Evolutionary conservation across 2,329 filamentous ascomycete species (phyloP).

Genomic region (Helicocarpus griseus): DNA sequence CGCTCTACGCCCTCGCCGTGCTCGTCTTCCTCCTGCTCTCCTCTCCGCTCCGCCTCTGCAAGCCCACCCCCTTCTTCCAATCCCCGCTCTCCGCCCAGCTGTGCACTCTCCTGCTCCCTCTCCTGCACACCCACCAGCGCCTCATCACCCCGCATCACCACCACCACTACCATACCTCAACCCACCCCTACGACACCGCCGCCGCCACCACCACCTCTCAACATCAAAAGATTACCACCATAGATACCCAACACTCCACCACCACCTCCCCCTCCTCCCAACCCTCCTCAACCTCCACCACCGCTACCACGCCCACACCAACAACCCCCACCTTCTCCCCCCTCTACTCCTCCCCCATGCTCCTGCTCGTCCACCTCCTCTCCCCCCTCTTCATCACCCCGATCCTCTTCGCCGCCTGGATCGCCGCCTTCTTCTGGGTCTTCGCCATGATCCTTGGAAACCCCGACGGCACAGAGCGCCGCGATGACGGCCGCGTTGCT

Average conservation of each 20-base stretch:
- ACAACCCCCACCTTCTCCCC: slow-evolving; percentile 27
- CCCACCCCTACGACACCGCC: neutral
- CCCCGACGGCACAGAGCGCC: slow-evolving; percentile 49
- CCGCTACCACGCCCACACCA: slow-evolving; percentile 15
- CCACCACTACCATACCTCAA: neutral
- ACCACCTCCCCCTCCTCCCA: slow-evolving; percentile 9
- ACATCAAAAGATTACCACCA: neutral
- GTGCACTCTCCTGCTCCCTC: slow-evolving; percentile 43
- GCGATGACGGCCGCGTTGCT: slow-evolving; percentile 52
- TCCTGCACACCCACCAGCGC: slow-evolving; percentile 40
- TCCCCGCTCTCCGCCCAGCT: slow-evolving; percentile 41
- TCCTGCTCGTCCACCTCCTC: slow-evolving; percentile 45
- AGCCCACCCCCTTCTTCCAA: slow-evolving; percentile 29
- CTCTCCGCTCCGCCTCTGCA: slow-evolving; percentile 47
- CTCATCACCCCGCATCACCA: slow-evolving; percentile 14
- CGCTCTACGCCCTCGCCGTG: slow-evolving; percentile 45
- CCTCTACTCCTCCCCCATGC: slow-evolving; percentile 27
- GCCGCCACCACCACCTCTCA: no score
- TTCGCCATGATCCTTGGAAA: slow-evolving; percentile 53
- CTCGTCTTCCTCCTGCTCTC: slow-evolving; percentile 42
- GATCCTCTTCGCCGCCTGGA: slow-evolving; percentile 49
- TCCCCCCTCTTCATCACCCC: slow-evolving; percentile 49
- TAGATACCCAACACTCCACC: neutral
- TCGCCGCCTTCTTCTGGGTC: slow-evolving; percentile 52
- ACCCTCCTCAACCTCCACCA: slow-evolving; percentile 12